phyloP scores from a whole-genome alignment of 139 green algal genomes.

The Coelastrella sp. region DNA sequence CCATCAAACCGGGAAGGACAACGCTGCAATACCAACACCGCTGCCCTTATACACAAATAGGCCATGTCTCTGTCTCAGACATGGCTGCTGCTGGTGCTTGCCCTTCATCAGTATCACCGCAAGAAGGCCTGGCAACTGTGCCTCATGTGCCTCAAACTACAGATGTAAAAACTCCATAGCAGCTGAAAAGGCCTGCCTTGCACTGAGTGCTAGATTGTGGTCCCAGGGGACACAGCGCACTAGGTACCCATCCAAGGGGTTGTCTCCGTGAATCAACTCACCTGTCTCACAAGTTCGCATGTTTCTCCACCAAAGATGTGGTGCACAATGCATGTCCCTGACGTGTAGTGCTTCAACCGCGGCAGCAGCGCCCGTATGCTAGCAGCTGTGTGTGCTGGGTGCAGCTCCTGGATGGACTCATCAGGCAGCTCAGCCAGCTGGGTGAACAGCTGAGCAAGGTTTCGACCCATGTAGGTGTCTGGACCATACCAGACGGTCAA shows the following conservation, averaged over 20 bases:
- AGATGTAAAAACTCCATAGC: not conserved
- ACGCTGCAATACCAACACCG: not conserved
- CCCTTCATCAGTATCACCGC: too few species aligned
- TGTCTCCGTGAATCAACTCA: not conserved
- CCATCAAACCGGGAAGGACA: not conserved
- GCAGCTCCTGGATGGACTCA: conserved; percentile 77
- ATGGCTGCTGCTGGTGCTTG: too few species aligned
- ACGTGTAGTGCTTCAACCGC: conserved; percentile 89
- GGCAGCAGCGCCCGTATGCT: conserved; percentile 78
- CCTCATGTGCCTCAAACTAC: too few species aligned
- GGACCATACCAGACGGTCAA: conserved; percentile 96
- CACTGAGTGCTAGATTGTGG: too few species aligned
- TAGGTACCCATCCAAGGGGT: not conserved
- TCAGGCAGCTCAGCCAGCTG: conserved; percentile 73
- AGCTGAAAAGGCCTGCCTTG: not conserved
- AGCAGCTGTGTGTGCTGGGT: conserved; percentile 81
- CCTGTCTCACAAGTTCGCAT: conserved; percentile 62
- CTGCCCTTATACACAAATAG: too few species aligned
- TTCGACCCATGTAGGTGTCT: conserved; percentile 99
- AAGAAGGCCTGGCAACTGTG: too few species aligned
- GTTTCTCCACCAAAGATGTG: conserved; percentile 97
- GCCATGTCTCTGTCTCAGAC: too few species aligned
- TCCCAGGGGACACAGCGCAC: not conserved
- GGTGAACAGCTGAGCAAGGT: conserved; percentile 91
- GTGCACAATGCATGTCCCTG: conserved; percentile 98